These are phyloP conservation scores for Hyphopichia burtonii DNA, from an alignment of 1,139 yeast genomes.

Conservation along the genomic window DNA sequence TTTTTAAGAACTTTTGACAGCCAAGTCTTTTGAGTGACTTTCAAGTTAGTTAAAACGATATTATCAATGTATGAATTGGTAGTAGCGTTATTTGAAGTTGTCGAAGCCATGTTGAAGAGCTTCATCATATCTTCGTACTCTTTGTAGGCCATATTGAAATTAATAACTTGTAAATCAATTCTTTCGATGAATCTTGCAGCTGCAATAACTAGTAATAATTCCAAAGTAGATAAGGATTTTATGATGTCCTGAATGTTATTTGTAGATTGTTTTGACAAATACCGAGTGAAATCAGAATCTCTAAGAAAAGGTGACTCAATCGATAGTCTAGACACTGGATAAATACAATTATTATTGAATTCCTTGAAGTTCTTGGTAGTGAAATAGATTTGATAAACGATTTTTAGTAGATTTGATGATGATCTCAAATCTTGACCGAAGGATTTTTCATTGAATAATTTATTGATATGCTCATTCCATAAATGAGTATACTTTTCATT, in stretches of 20 bases:
- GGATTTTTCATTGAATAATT: slow-evolving; percentile 10
- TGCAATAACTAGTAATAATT: slow-evolving; percentile 64
- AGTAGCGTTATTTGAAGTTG: slow-evolving; percentile 22
- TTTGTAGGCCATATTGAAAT: slow-evolving; percentile 73
- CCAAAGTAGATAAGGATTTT: slow-evolving; percentile 62
- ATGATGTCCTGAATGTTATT: slow-evolving; percentile 30
- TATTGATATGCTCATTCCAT: slow-evolving; percentile 55
- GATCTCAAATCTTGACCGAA: neutral
- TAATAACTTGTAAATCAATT: slow-evolving; percentile 54
- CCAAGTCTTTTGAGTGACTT: slow-evolving; percentile 49
- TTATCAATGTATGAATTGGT: slow-evolving; percentile 36
- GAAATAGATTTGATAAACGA: slow-evolving; percentile 48
- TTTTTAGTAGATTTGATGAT: slow-evolving; percentile 13
- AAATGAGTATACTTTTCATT: slow-evolving; percentile 23
- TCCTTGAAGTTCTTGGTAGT: slow-evolving; percentile 60
- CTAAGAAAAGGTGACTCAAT: slow-evolving; percentile 27
- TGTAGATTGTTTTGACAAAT: slow-evolving; percentile 16
- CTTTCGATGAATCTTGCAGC: slow-evolving; percentile 71
- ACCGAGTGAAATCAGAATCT: slow-evolving; percentile 28
- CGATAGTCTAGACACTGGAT: slow-evolving; percentile 41
- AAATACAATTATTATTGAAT: slow-evolving; percentile 50
- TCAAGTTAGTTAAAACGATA: slow-evolving; percentile 29
- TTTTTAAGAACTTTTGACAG: slow-evolving; percentile 46
- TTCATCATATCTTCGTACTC: slow-evolving; percentile 68
- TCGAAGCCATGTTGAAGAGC: slow-evolving; percentile 38